Base-by-base conservation (phyloP, 129 eudicot genomes). In the Artemisia annua region DNA sequence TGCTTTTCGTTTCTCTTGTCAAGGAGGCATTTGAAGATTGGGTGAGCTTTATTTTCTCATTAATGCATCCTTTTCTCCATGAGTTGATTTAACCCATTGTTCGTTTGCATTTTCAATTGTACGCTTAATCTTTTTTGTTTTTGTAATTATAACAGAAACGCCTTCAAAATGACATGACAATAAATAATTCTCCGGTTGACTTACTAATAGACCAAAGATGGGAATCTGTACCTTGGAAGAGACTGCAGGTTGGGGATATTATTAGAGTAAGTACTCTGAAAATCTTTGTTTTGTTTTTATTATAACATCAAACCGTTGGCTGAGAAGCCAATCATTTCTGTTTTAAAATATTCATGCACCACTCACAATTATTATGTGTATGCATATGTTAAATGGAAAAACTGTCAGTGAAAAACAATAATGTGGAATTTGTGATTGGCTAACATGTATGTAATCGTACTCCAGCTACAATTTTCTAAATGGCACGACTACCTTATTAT, bases 11-110 rank as follows among this genome's bases (percentile, higher is more conserved):
- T 55, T 90, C 99, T 78, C 96, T 94, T 55, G 50, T 90, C 7
- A 94, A 94, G 87, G 99, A 94, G 73, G 99, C 99, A 48, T 94
- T 87, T 85, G 99, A 94, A 78, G 99, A 94, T 63, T 94, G 99
- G 99, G 99, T 90, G 74, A 84, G 91, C 67, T 60, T 48, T 61
- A 59, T 48, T 59, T 59, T 57, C 44, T 7, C 11, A 39, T 7
- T 7, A 39, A 39, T 39, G 46, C 46, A 7, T 39, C 46, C 46
- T 39, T 39, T 39, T 39, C 46, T 39, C 46, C 11, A 39, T 0
- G 46, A 39, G 46, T 39, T 39, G 46, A 1, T 39, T 39, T 39
- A 39, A 39, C 46, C 46, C 16, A 3, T 68, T 54, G 16, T 44
- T 35, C n/a, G 13, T 50, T 58, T 18, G 46, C 11, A 39, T 74